Conservation (phyloP, 768 basidiomycete species). For the Amylocystis lapponica region DNA sequence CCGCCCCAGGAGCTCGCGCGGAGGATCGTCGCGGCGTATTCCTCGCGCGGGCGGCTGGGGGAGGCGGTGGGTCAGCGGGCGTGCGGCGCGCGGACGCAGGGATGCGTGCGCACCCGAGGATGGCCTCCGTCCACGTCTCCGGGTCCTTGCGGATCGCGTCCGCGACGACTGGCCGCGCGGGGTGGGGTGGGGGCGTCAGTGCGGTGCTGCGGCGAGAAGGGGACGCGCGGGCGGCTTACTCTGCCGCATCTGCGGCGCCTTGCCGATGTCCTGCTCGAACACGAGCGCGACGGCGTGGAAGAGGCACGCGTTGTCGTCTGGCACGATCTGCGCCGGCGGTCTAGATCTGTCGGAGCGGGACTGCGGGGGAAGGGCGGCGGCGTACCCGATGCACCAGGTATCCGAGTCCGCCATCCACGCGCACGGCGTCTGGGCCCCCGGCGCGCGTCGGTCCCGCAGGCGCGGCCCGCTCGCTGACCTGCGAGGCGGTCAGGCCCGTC, state of each 20-base stretch:
- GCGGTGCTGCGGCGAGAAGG: background rate
- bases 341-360: background rate
- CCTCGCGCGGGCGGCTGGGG: constrained; percentile 48
- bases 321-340: constrained; percentile 63
- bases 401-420: constrained; percentile 49
- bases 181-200: background rate
- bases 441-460: constrained; percentile 15
- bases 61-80: background rate
- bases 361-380: constrained; percentile 5
- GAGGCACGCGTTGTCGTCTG: constrained; percentile 97
- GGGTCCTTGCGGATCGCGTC: constrained; percentile 71
- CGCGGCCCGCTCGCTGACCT: constrained; percentile 16
- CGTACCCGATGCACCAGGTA: constrained; percentile 70
- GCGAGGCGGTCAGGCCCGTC: constrained; percentile 19
- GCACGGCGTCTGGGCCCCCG: constrained; percentile 51
- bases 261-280: constrained; percentile 77
- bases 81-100: background rate
- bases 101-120: constrained; percentile 63
- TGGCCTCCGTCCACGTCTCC: constrained; percentile 73
- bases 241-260: constrained; percentile 65
- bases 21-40: constrained; percentile 79
- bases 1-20: constrained; percentile 88
- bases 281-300: constrained; percentile 84
- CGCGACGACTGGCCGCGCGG: constrained; percentile 58
- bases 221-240: constrained; percentile 38